Base-by-base conservation (phyloP, 2,329 filamentous ascomycete species). In the Ceratocystis colombiana region DNA sequence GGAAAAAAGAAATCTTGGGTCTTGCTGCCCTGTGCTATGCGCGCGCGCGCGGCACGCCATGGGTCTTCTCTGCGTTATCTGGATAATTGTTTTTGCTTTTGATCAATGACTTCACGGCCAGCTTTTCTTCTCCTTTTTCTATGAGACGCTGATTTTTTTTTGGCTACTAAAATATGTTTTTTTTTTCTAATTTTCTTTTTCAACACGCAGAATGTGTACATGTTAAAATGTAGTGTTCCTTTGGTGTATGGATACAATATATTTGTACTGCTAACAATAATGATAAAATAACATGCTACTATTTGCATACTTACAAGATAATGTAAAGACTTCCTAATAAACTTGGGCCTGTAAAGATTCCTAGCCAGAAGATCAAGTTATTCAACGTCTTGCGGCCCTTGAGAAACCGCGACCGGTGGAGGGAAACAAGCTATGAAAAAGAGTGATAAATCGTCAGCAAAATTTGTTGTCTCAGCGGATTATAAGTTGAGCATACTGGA, bases 321-420 rank as follows among this genome's bases (percentile, higher is more conserved):
- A 86, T 71, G 70, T 86, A 86, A 64, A 86, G 71, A 66, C 82
- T 85, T 70, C 82, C 85, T 28, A 86, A 72, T 48, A 89, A 73
- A 74, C 87, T 89, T 1, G 88, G 88, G 0, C 87, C 88, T 1
- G 87, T 87, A 68, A 89, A 88, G n/a, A 92, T 81, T 0, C 88
- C 88, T 50, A 88, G 72, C 89, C 89, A 93, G 71, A 92, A 92
- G 2, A 90, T 79, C 6, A 89, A 73, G 72, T 93, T 92, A 0
- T 88, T 88, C 22, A 91, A 71, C 1, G 83, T 82, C 70, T 82
- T 79, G 70, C 80, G 78, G 28, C 82, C 82, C 70, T 82, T 83
- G 72, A 91, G 76, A 77, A 85, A 83, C 69, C 79, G 84, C 1
- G 85, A 89, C 69, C 86, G 80, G 70, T 85, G 88, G 59, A 92